Evolutionary conservation across 768 basidiomycete genomes (phyloP), one percentile per base, ranked within the genome.

Genomic region (Pluteus cervinus): DNA sequence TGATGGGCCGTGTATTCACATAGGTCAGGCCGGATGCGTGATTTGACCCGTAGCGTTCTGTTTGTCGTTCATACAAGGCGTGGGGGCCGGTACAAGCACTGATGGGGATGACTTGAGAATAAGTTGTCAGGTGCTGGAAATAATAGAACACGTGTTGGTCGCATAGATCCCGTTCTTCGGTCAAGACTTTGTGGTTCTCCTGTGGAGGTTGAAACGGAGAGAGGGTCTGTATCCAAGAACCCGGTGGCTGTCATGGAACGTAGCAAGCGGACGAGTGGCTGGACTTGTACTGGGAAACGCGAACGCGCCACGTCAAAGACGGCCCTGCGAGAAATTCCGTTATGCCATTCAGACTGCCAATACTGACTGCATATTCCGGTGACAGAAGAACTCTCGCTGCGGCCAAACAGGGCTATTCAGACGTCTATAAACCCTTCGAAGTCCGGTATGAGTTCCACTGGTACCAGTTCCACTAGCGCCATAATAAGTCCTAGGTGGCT

Each of bases 271-370:
- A 86, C 54, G 15, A 93, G 72, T 0, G 81, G 76, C 17, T 69
- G 66, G 44, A 84, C 70, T 38, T 89, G 80, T 21, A 88, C 72
- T 2, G 92, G 92, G 58, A 91, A 97, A 2, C 87, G 76, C 7
- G 84, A 75, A 3, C 85, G 74, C 5, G 85, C 77, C 16, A 89
- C 79, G 43, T 92, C 89, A 37, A 97, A 74, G 34, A 93, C 73
- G 24, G 86, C 84, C 18, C 84, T 75, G 21, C 90, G 84, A 14
- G 79, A 62, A 4, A 72, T 68, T 32, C 76, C 76, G 24, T 71
- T 66, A 25, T 76, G 63, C 76, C 79, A 86, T 50, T 92, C 89
- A 2, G 63, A 68, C 37, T 79, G 69, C 90, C 92, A 97, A 56
- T 78, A 93, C 47, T 92, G 87, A 4, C 71, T 63, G 45, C 82